Conservation (phyloP, 257 asterid genomes). For the Solanum sitiens region DNA sequence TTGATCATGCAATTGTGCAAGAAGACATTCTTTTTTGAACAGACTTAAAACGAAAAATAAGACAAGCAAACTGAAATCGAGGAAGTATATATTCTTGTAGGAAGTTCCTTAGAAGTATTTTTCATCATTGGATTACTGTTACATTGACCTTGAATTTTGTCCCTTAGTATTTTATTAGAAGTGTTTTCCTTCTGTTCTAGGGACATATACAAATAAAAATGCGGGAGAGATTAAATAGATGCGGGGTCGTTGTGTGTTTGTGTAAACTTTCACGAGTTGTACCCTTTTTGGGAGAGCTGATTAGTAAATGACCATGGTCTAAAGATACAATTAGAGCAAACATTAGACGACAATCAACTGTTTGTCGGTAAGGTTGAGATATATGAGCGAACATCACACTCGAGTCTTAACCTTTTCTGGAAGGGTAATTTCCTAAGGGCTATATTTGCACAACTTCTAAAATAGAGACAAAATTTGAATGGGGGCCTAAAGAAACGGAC, state of each 20-base stretch:
- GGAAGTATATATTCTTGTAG: not conserved
- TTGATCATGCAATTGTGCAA: too few species aligned
- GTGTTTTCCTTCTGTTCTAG: not conserved
- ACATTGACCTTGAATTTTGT: not conserved
- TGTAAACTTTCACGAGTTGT: not conserved
- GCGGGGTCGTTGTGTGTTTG: not conserved
- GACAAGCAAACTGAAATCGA: not conserved
- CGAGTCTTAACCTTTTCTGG: not conserved
- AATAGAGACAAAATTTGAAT: not conserved
- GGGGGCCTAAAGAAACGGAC: not conserved
- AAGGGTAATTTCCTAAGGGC: not conserved
- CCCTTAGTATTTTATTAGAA: not conserved
- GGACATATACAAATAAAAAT: not conserved
- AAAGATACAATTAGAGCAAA: not conserved
- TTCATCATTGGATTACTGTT: not conserved
- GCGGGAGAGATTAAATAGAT: not conserved
- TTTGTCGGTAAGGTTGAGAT: not conserved
- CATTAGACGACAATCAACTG: not conserved
- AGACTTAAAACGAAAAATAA: not conserved
- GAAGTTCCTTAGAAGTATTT: not conserved
- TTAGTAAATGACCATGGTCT: not conserved
- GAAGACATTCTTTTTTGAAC: not conserved
- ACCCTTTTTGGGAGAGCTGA: not conserved
- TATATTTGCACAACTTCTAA: not conserved
- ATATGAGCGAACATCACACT: not conserved